A percentile compares a stretch with the other conserved stretches of the same genome.
These are phyloP conservation scores for Ligustrum vulgare DNA, from an alignment of 257 asterid genomes.

Conservation along the genomic window DNA sequence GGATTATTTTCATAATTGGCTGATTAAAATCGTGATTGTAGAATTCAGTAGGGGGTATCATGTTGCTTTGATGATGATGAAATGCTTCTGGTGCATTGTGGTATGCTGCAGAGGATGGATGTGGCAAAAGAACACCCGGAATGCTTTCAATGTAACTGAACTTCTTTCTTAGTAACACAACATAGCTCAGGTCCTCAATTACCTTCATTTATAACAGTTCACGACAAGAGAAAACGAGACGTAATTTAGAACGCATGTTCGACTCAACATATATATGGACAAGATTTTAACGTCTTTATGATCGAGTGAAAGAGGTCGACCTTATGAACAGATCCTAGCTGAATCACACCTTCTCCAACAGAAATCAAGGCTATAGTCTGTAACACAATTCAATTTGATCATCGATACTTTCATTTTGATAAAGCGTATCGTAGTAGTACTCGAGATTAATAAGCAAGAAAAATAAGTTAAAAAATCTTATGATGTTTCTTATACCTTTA, in stretches of 20 bases:
- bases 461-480: neutral
- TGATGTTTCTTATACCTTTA: constrained; percentile 58
- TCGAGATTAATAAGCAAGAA: neutral
- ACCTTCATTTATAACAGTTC: constrained; percentile 44
- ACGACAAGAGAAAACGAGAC: neutral
- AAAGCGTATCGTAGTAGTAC: neutral
- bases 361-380: constrained; percentile 98
- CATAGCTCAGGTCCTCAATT: constrained; percentile 86
- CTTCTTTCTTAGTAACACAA: constrained; percentile 83
- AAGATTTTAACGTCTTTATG: neutral
- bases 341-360: constrained; percentile 97
- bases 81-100: constrained; percentile 55
- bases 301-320: constrained; percentile 30
- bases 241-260: neutral
- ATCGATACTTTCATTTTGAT: neutral
- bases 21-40: constrained; percentile 41
- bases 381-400: constrained; percentile 1
- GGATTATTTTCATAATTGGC: constrained; percentile 68
- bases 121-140: constrained; percentile 91
- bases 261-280: neutral
- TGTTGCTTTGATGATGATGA: constrained; percentile 46
- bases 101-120: constrained; percentile 79
- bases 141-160: constrained; percentile 90
- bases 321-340: constrained; percentile 88
- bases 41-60: constrained; percentile 31